phyloP scores from a whole-genome alignment of 2,329 filamentous ascomycete species.

The Pyrenochaeta sp. region DNA sequence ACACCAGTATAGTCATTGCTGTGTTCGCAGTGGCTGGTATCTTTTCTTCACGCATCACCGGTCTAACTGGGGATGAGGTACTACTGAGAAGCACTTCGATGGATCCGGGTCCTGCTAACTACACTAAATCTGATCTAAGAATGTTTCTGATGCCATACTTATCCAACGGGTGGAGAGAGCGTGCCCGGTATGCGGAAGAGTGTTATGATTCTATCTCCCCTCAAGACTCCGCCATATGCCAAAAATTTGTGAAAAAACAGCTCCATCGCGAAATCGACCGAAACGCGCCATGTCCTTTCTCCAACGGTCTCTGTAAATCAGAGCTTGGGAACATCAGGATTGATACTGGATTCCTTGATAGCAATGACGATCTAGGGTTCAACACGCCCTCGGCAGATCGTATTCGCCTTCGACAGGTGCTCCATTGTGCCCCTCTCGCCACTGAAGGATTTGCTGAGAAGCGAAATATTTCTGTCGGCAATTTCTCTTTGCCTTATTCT shows the following conservation, averaged over 20 bases:
- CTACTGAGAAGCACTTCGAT: neutral
- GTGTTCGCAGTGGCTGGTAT: neutral
- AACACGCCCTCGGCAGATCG: neutral
- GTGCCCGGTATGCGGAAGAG: no score
- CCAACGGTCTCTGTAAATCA: neutral
- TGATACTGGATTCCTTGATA: neutral
- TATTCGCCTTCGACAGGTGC: neutral
- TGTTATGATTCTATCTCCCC: no score
- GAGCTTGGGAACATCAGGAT: neutral
- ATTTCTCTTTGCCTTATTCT: no score
- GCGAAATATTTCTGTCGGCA: no score
- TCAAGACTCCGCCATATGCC: no score
- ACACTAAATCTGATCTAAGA: neutral
- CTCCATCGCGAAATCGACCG: neutral
- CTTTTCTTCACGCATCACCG: neutral
- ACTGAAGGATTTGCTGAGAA: no score
- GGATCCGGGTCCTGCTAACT: neutral
- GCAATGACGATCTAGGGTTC: neutral
- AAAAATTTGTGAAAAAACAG: neutral
- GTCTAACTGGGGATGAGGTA: neutral
- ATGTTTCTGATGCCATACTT: neutral
- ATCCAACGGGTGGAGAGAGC: no score
- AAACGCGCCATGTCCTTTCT: neutral
- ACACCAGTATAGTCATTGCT: neutral
- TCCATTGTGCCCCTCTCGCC: neutral